phyloP scores from a whole-genome alignment of 1,284 basidiomycete genomes.

The Stygiomarasmius scandens region DNA sequence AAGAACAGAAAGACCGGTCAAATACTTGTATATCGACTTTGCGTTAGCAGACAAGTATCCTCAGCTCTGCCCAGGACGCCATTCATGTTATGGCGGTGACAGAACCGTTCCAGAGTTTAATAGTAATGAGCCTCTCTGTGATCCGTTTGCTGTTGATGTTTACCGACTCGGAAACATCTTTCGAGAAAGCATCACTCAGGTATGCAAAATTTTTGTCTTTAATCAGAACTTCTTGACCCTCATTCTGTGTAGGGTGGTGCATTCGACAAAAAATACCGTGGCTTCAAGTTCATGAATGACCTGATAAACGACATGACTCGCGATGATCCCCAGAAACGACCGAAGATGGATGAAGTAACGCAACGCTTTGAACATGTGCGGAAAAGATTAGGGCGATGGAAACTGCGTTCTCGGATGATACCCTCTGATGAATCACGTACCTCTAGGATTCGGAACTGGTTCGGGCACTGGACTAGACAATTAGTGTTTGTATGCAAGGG shows the following conservation, averaged over 20 bases:
- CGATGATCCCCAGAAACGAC: conserved; percentile 32
- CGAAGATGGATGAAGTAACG: conserved; percentile 37
- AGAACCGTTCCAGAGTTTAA: conserved; percentile 11
- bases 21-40: conserved; percentile 35
- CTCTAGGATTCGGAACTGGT: background rate
- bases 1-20: conserved; percentile 28
- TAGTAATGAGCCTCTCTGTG: conserved; percentile 3
- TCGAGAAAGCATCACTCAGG: conserved; percentile 1
- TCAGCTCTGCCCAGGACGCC: background rate
- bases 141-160: conserved; percentile 16
- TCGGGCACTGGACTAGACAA: background rate
- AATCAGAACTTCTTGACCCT: background rate
- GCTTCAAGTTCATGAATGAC: conserved; percentile 35
- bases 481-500: background rate
- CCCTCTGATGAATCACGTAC: background rate
- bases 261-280: conserved; percentile 14
- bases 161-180: conserved; percentile 14
- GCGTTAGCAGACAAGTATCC: conserved; percentile 19
- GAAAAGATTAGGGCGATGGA: conserved; percentile 24
- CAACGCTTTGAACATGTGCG: conserved; percentile 27
- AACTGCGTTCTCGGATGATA: conserved; percentile 24
- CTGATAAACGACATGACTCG: conserved; percentile 35
- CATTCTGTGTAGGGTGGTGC: background rate
- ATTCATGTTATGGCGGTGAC: conserved; percentile 6
- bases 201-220: background rate